Evolutionary conservation across 2,329 filamentous ascomycete species (phyloP), one percentile per base, ranked within the genome.

Genomic region (Aspergillus sp.): DNA sequence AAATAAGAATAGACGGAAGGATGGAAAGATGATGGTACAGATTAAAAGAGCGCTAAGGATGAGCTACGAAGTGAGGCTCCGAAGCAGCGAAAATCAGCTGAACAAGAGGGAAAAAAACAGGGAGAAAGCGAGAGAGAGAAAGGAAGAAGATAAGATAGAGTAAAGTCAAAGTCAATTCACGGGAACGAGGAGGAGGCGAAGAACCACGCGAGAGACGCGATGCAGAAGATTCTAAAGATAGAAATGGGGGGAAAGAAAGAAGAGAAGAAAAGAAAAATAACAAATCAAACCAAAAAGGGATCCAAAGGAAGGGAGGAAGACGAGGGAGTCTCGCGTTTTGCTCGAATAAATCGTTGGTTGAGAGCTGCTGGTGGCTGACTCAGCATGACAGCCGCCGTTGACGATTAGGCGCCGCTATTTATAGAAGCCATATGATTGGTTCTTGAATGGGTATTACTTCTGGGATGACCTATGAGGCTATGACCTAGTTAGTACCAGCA

Each of bases 181-280:
- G 56, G 46, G 27, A 13, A 28, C 27, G 36, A 28, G n/a, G 27
- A 38, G 19, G 19, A 19, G 19, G 19, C 19, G 19, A 19, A 19
- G 19, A 19, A 19, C 19, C 19, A 19, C 19, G 19, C n/a, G n/a
- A 32, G 30, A 7, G 11, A 7, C 30, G 53, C 54, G 44, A 51
- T 57, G 46, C 56, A 60, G 52, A 60, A 53, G 51, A 60, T 61
- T 53, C 59, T 62, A 57, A 65, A 59, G 54, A 63, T 61, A 61
- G 57, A 53, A 40, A 39, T 8, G 31, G 31, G 31, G n/a, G n/a
- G 35, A 39, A 33, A 39, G 32, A 10, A 39, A 31, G 12, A 39
- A 19, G 30, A 39, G 29, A 19, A 13, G 19, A n/a, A 39, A 19
- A 12, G 30, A 13, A 19, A 39, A 10, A 12, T n/a, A n/a, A 38